Evolutionary conservation across 2,329 filamentous ascomycete genomes (phyloP), one percentile per base, ranked within the genome.

Genomic region (Chrysoporthe cubensis): DNA sequence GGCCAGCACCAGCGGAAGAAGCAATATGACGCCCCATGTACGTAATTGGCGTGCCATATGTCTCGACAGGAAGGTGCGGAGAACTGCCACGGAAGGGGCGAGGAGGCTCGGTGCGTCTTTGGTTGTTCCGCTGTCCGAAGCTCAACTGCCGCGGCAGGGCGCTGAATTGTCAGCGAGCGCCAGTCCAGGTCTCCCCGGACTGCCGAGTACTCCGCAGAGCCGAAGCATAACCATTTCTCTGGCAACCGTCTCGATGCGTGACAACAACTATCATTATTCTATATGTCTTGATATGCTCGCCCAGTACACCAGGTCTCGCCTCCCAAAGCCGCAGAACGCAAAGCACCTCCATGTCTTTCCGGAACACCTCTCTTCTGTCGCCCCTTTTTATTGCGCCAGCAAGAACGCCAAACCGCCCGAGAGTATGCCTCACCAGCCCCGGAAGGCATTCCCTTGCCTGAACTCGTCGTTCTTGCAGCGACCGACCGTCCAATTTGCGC

Each of bases 221-320:
- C 37, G 37, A 40, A 40, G 37, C 9, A 26, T 26, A 26, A 26
- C 26, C 26, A 26, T 52, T 52, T 21, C 48, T 14, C 48, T 21
- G 21, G 5, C 21, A 21, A 4, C 1, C 3, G 3, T 32, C 48
- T 52, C 48, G 26, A 26, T 16, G 16, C 32, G 8, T 18, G 52
- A 34, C 32, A 57, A 11, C 32, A 57, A 48, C 57, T 61, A 67
- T 57, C 54, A 68, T 68, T 68, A 65, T 68, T 56, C 59, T 65
- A 64, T 26, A 62, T 61, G 60, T 68, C 65, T 61, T 59, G 57
- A 63, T 62, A 63, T 66, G 66, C 64, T 66, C 57, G 66, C 62
- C 64, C 40, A 40, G 54, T 34, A 9, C 13, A 7, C 52, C 50
- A 32, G 7, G 50, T 54, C 50, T 16, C 50, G 7, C 44, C 3